phyloP scores from a whole-genome alignment of 768 basidiomycete genomes.

The Megacollybia marginata region DNA sequence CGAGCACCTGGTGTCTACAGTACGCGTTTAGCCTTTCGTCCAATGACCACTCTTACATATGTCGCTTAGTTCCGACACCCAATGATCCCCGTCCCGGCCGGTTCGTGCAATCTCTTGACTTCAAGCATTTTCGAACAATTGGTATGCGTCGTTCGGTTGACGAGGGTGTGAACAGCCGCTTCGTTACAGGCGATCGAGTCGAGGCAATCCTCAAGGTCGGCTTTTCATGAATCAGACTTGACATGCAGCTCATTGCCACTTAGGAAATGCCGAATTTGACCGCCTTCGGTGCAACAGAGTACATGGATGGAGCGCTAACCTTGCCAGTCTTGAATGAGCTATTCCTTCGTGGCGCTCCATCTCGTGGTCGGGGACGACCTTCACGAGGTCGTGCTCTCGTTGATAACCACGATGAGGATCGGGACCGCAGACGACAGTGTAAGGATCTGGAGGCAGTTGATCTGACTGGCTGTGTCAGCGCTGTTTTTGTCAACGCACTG shows the following conservation, averaged over 20 bases:
- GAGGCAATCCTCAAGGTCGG: slow-evolving; percentile 69
- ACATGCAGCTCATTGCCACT: slow-evolving; percentile 1
- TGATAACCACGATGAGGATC: slow-evolving; percentile 59
- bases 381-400: slow-evolving; percentile 54
- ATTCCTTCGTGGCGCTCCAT: slow-evolving; percentile 75
- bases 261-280: slow-evolving; percentile 86
- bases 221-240: slow-evolving; percentile 3
- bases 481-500: slow-evolving; percentile 81
- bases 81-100: slow-evolving; percentile 70
- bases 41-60: slow-evolving; percentile 2
- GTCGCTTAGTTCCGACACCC: slow-evolving; percentile 53
- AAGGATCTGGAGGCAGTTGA: slow-evolving; percentile 84
- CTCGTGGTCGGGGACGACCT: slow-evolving; percentile 61
- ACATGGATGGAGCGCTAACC: slow-evolving; percentile 92
- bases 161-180: slow-evolving; percentile 82
- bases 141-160: slow-evolving; percentile 92
- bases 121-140: slow-evolving; percentile 95
- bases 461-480: slow-evolving; percentile 90
- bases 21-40: slow-evolving; percentile 25
- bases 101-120: slow-evolving; percentile 82
- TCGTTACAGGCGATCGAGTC: slow-evolving; percentile 87
- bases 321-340: slow-evolving; percentile 82
- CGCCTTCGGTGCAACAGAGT: slow-evolving; percentile 94
- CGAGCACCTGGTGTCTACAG: slow-evolving; percentile 68
- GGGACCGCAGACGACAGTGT: slow-evolving; percentile 65